A percentile compares a stretch with the other conserved stretches of the same genome.
Evolutionary conservation across 495 filamentous ascomycete species (phyloP).

Genomic region (Penicillium pulvis): DNA sequence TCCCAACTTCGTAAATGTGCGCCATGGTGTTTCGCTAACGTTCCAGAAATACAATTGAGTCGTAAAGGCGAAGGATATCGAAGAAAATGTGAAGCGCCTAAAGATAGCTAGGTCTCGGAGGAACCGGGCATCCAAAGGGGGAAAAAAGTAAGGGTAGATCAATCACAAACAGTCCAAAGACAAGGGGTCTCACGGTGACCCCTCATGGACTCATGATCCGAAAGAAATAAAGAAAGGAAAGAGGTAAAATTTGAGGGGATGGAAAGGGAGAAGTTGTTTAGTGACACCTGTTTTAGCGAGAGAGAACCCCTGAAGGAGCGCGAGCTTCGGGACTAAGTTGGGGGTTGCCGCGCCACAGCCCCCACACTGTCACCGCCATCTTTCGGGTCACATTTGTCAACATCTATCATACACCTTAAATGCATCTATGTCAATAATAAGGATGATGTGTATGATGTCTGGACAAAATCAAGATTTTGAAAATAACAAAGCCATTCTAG

Average conservation of each 20-base stretch:
- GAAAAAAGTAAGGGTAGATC: constrained; percentile 14
- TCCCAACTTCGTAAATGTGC: constrained; percentile 96
- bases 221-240: constrained; percentile 19
- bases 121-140: constrained; percentile 13
- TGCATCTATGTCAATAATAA: too few species aligned
- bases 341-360: constrained; percentile 40
- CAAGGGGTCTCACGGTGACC: constrained; percentile 31
- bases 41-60: neutral
- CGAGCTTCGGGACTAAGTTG: constrained; percentile 36
- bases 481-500: neutral
- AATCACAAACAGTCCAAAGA: constrained; percentile 32
- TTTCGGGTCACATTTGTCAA: neutral
- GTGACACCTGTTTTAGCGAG: constrained; percentile 46
- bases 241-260: constrained; percentile 4
- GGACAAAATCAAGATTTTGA: neutral
- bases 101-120: constrained; percentile 5
- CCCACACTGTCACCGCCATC: constrained; percentile 38
- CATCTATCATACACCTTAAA: neutral
- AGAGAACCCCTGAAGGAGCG: constrained; percentile 40
- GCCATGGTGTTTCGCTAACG: constrained; percentile 60
- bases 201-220: constrained; percentile 34
- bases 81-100: constrained; percentile 12
- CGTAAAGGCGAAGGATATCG: constrained; percentile 2
- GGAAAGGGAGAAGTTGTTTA: constrained; percentile 24
- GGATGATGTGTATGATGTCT: neutral